Evolutionary conservation across 2,329 filamentous ascomycete species (phyloP).

Genomic region (Knoxdaviesia capensis): DNA sequence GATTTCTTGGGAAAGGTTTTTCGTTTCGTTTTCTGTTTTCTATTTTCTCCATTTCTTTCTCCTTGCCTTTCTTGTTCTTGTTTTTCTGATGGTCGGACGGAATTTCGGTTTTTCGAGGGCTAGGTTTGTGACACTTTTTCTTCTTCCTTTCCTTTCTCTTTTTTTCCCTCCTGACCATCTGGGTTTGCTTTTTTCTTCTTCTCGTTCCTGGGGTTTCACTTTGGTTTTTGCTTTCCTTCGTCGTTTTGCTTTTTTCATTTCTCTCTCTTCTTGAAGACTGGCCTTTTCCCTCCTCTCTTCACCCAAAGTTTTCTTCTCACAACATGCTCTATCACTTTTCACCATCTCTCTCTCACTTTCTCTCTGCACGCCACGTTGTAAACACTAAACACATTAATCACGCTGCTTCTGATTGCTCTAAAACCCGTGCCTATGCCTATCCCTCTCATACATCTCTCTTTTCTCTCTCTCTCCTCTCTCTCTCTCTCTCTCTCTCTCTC

Average conservation of each 20-base stretch:
- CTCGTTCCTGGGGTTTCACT: not conserved
- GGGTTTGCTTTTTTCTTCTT: not conserved
- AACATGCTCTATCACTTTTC: not conserved
- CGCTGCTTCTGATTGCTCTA: too few species aligned
- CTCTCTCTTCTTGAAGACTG: not conserved
- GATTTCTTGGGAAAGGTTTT: constrained; percentile 1
- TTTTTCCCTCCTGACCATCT: not conserved
- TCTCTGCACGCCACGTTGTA: not conserved
- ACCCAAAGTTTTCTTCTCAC: not conserved
- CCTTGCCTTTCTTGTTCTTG: not conserved
- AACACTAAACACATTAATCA: too few species aligned
- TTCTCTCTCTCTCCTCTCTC: not conserved
- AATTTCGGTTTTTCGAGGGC: not conserved
- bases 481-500: not conserved
- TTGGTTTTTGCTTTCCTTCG: not conserved
- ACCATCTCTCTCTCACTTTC: not conserved
- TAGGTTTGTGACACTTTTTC: not conserved
- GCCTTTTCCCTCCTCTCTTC: not conserved
- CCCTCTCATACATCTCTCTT: too few species aligned
- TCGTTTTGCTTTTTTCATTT: not conserved
- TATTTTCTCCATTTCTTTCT: not conserved
- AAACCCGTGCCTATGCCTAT: too few species aligned
- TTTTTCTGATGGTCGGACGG: not conserved
- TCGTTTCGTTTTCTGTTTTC: not conserved
- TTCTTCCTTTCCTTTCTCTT: not conserved